Percentiles rank a stretch among this genome's conserved stretches.
These are phyloP conservation scores for Cryptococcus jaspeensis DNA, from an alignment of 1,284 basidiomycete genomes.

Conservation along the genomic window DNA sequence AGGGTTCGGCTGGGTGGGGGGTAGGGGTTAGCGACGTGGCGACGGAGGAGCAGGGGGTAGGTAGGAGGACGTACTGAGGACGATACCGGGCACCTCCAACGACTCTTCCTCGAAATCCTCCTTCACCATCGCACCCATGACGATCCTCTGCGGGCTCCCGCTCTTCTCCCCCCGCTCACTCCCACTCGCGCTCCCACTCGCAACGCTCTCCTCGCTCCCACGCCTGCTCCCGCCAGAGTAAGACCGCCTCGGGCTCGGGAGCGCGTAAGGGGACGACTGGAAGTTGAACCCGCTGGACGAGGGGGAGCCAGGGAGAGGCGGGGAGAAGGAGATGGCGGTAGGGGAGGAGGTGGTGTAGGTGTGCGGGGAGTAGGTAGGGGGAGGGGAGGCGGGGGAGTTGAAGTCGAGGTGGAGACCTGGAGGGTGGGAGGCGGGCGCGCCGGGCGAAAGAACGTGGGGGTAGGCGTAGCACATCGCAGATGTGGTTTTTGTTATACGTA, in stretches of 20 bases:
- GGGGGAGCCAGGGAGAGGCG: background rate
- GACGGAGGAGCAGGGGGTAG: too few species aligned
- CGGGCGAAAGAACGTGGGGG: too few species aligned
- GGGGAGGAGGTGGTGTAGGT: constrained; percentile 3
- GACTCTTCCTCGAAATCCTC: constrained; percentile 6
- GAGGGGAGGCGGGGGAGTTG: constrained; percentile 13
- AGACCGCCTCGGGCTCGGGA: constrained; percentile 6
- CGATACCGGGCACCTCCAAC: constrained; percentile 25
- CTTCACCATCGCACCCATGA: constrained; percentile 20
- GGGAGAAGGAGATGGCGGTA: background rate
- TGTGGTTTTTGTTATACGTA: too few species aligned
- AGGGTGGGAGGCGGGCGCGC: background rate
- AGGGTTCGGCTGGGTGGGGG: constrained; percentile 16
- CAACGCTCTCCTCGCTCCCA: too few species aligned
- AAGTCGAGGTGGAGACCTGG: constrained; percentile 15
- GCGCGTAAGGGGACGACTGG: background rate
- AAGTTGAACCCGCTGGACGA: constrained; percentile 2
- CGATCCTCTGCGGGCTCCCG: constrained; percentile 4
- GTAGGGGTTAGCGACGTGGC: too few species aligned
- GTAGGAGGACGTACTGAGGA: constrained; percentile 21
- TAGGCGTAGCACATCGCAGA: too few species aligned
- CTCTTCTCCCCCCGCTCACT: background rate
- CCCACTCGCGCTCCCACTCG: too few species aligned
- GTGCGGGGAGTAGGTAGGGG: constrained; percentile 15
- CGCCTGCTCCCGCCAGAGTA: too few species aligned